Conservation (phyloP, 176 grass and related monocot genomes). For the Poa annua region DNA sequence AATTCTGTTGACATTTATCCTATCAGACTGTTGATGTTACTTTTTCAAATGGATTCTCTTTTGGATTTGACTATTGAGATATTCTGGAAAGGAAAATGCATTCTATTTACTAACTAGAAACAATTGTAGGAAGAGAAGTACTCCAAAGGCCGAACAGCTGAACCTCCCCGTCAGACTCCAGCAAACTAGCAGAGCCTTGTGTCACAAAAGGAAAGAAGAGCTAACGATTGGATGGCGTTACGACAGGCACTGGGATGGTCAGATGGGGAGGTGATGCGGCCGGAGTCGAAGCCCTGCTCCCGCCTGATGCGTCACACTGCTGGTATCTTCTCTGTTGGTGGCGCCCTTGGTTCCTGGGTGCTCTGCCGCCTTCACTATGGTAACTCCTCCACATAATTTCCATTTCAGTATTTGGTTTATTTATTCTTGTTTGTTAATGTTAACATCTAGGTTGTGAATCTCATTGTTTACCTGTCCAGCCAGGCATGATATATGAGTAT, state of each 20-base stretch:
- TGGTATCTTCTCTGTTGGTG: slow-evolving; percentile 79
- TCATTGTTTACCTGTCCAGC: background rate
- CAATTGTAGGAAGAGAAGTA: background rate
- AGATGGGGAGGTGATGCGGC: slow-evolving; percentile 87
- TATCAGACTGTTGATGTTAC: background rate
- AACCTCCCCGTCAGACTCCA: background rate
- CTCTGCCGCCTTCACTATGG: slow-evolving; percentile 79
- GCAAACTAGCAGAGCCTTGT: background rate
- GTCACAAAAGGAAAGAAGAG: background rate
- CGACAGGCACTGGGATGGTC: slow-evolving; percentile 69
- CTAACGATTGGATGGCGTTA: slow-evolving; percentile 53
- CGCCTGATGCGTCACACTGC: slow-evolving; percentile 76
- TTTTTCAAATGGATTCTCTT: background rate
- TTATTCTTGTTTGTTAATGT: background rate
- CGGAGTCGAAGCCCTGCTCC: slow-evolving; percentile 77
- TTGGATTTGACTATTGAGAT: no score
- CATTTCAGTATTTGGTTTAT: background rate
- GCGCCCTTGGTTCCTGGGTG: slow-evolving; percentile 67
- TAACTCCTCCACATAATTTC: slow-evolving; percentile 20
- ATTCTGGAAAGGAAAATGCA: background rate
- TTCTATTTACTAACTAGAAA: background rate
- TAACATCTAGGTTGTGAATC: background rate
- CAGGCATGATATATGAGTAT: background rate
- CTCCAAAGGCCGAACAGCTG: background rate
- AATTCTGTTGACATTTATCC: background rate